Conservation (phyloP, 2,329 filamentous ascomycete species). For the Periconia sp. region DNA sequence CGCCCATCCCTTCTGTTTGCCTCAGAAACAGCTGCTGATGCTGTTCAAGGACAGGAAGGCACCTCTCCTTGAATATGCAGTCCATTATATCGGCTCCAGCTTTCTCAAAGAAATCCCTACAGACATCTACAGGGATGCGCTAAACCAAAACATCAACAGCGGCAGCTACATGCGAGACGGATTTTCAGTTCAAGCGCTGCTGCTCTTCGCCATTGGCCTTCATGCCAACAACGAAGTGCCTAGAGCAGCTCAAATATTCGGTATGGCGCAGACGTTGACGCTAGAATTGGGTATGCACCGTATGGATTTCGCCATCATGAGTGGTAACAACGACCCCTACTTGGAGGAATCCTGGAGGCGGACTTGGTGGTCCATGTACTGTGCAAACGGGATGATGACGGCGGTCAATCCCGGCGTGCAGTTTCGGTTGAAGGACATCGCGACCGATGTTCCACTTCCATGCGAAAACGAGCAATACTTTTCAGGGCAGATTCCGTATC, state of each 20-base stretch:
- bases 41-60: conserved; percentile 44
- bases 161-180: conserved; percentile 37
- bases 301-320: conserved; percentile 63
- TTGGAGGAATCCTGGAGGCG: conserved; percentile 82
- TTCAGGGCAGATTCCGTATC: conserved; percentile 40
- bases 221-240: conserved; percentile 75
- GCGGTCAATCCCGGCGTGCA: conserved; percentile 74
- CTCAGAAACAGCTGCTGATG: conserved; percentile 44
- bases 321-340: conserved; percentile 66
- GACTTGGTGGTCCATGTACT: conserved; percentile 87
- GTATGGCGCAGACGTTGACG: conserved; percentile 69
- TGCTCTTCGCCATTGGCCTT: conserved; percentile 75
- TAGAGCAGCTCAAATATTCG: conserved; percentile 67
- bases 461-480: conserved; percentile 78
- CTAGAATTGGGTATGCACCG: conserved; percentile 76
- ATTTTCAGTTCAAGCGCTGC: conserved; percentile 73
- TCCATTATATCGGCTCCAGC: conserved; percentile 60
- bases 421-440: conserved; percentile 68
- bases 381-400: conserved; percentile 82
- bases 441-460: conserved; percentile 70
- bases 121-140: conserved; percentile 47
- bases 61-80: conserved; percentile 54
- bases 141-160: conserved; percentile 34
- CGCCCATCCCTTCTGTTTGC: conserved; percentile 60
- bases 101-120: conserved; percentile 52